Evolutionary conservation across 441 rosid species (phyloP), one percentile per base, ranked within the genome.

Genomic region (Eutrema salsugineum): DNA sequence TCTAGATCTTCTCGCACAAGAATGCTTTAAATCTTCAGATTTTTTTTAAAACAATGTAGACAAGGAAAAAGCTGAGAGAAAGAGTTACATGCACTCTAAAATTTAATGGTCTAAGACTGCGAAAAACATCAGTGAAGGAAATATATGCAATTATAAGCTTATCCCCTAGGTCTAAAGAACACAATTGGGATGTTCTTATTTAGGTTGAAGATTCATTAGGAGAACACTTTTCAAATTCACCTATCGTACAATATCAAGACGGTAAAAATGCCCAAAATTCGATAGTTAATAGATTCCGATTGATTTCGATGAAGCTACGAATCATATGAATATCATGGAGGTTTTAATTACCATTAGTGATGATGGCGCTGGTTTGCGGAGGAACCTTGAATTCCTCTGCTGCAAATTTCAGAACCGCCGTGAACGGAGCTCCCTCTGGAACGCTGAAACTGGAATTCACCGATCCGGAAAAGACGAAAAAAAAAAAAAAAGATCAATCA

Each of bases 351-450:
- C 97, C 99, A 64, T 91, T 91, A 61, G 97, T 91, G 80, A 91
- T 94, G 88, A 94, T 94, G 53, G 97, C 97, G 83, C 97, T 94
- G 68, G 97, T 91, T 70, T 94, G 99, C 0, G 97, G 97, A 72
- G 97, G 96, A 54, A 94, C 99, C 83, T 94, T 94, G 82, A 94
- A 94, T 80, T 94, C 99, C 83, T 94, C 97, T 8, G 97, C 96
- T 0, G 94, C 93, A 77, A 91, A 91, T 77, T 91, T 91, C 81
- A 94, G 57, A 36, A 94, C 99, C 67, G 97, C 97, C 35, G 97
- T 93, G 79, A 94, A 94, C 12, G 97, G 97, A 35, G 97, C 97
- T 19, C 89, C 99, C 53, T 94, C 97, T 8, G 97, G 99, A 3
- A 94, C 97, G 83, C 93, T 91, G 79, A 94, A 94, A 68, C 99